Evolutionary conservation across 768 basidiomycete species (phyloP).

Genomic region (Collybiopsis luxurians): DNA sequence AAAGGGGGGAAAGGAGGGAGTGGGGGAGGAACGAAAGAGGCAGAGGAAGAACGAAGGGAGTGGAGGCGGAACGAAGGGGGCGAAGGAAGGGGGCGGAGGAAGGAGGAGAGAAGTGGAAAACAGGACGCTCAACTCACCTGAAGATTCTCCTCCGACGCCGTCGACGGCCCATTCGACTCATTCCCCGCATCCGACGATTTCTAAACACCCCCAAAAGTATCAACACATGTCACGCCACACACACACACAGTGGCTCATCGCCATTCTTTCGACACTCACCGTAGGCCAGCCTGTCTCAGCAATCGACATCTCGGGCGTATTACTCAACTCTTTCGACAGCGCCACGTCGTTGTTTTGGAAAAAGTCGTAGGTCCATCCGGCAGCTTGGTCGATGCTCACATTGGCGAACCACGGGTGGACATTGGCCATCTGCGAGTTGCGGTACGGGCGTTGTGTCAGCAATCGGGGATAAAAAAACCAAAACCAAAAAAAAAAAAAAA

Average conservation of each 20-base stretch:
- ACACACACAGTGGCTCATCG: too few species aligned
- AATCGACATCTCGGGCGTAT: conserved; percentile 81
- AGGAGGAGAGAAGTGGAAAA: background rate
- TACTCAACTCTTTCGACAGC: conserved; percentile 50
- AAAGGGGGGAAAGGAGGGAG: too few species aligned
- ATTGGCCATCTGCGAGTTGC: conserved; percentile 67
- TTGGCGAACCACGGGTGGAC: conserved; percentile 94
- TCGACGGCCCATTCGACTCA: conserved; percentile 64
- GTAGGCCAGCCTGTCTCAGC: conserved; percentile 88
- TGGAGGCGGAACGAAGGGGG: too few species aligned
- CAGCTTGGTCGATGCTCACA: conserved; percentile 60
- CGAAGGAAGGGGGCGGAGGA: too few species aligned
- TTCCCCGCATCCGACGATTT: conserved; percentile 56
- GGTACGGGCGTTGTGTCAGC: too few species aligned
- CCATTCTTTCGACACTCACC: conserved; percentile 43
- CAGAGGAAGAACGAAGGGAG: too few species aligned
- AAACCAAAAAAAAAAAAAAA: conserved; percentile 4
- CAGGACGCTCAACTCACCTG: too few species aligned
- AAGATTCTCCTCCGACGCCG: conserved; percentile 57
- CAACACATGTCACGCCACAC: too few species aligned
- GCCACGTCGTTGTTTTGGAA: conserved; percentile 64
- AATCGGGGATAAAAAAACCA: background rate
- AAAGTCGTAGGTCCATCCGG: conserved; percentile 80
- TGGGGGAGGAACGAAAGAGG: too few species aligned
- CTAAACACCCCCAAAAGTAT: conserved; percentile 27